A percentile compares a stretch with the other conserved stretches of the same genome.
Evolutionary conservation across 2,329 filamentous ascomycete genomes (phyloP).

Genomic region (Apiospora arundinis): DNA sequence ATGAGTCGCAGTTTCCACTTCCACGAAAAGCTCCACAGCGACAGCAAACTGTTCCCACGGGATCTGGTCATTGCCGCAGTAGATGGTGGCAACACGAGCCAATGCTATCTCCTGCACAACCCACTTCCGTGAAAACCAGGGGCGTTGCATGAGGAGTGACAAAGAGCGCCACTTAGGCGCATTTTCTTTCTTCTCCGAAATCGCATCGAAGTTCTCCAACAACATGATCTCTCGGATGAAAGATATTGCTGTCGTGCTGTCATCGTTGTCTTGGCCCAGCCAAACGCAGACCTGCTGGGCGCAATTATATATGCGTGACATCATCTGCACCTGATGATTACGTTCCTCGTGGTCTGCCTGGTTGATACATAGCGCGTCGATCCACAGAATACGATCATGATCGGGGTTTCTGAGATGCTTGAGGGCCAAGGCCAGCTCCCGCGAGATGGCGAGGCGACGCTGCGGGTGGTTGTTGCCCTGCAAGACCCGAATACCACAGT

Average conservation of each 20-base stretch:
- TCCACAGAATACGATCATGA: constrained; percentile 1
- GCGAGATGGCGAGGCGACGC: neutral
- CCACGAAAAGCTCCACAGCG: neutral
- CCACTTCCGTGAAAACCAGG: neutral
- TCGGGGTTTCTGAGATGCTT: neutral
- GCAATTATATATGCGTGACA: neutral
- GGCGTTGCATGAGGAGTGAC: neutral
- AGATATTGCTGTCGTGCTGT: neutral
- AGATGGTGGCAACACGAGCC: neutral
- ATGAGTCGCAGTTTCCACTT: constrained; percentile 4
- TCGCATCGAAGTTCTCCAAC: neutral
- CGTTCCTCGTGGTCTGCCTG: constrained; percentile 14
- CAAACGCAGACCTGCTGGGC: neutral
- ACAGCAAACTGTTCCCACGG: neutral
- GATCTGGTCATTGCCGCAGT: neutral
- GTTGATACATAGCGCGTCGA: constrained; percentile 22
- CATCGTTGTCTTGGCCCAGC: neutral
- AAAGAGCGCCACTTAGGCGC: constrained; percentile 5
- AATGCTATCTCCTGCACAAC: constrained; percentile 12
- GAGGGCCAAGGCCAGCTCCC: neutral
- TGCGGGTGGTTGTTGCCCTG: neutral
- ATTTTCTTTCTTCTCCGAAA: neutral
- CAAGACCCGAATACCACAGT: no score
- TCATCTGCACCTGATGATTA: constrained; percentile 6
- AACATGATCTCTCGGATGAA: constrained; percentile 6